A percentile compares a stretch with the other conserved stretches of the same genome.
Conservation (phyloP, 2,329 filamentous ascomycete species). For the Calonectria pteridis region DNA sequence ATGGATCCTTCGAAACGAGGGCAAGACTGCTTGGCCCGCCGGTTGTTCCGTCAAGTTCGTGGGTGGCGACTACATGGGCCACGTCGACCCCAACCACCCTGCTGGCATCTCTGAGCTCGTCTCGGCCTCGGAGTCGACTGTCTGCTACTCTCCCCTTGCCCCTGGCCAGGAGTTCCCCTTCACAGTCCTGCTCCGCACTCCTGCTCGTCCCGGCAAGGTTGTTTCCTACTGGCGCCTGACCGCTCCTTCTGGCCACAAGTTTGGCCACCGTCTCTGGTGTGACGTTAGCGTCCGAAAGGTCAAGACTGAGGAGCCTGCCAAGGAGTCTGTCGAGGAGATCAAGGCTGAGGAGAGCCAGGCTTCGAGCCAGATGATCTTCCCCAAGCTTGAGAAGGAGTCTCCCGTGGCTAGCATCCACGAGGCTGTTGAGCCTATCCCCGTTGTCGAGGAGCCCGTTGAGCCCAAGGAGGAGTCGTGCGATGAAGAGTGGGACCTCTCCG, state of each 20-base stretch:
- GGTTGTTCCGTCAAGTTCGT: conserved; percentile 93
- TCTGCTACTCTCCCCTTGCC: conserved; percentile 75
- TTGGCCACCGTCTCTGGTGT: conserved; percentile 96
- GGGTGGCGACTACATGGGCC: conserved; percentile 96
- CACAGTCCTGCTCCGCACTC: conserved; percentile 86
- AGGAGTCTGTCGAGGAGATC: conserved; percentile 44
- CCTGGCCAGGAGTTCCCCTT: conserved; percentile 84
- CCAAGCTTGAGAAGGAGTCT: conserved; percentile 94
- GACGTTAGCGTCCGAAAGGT: conserved; percentile 78
- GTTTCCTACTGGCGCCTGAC: conserved; percentile 99
- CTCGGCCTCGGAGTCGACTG: conserved; percentile 85
- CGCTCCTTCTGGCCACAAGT: conserved; percentile 81
- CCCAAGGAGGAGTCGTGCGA: conserved; percentile 59
- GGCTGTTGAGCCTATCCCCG: conserved; percentile 66
- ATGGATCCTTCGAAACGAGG: conserved; percentile 91
- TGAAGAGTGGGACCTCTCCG: conserved; percentile 74
- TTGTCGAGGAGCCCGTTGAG: conserved; percentile 63
- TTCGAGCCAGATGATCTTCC: conserved; percentile 87
- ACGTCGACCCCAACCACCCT: conserved; percentile 83
- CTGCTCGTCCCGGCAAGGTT: conserved; percentile 78
- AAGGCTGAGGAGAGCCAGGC: conserved; percentile 49
- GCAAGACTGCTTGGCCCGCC: conserved; percentile 83
- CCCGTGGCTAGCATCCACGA: conserved; percentile 84
- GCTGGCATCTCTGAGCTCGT: conserved; percentile 82
- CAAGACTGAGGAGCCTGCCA: conserved; percentile 35